Percentiles rank a stretch among this genome's conserved stretches.
phyloP scores from a whole-genome alignment of 768 basidiomycete genomes.

The Rhodotorula diobovata region DNA sequence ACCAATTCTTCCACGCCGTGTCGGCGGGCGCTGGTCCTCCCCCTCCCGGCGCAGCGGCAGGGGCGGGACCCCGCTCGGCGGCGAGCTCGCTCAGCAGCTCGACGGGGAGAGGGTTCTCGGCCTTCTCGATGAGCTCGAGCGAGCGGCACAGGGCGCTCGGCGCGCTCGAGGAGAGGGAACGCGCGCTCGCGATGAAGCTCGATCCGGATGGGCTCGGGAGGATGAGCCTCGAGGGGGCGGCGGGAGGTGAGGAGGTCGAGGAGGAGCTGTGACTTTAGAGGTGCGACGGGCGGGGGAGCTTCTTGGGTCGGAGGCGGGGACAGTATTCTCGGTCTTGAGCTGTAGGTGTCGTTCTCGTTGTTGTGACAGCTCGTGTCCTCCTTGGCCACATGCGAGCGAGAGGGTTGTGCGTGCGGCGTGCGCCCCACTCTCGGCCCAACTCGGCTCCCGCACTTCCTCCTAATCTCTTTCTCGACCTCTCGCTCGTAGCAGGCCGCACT shows the following conservation, averaged over 20 bases:
- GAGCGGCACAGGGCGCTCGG: constrained; percentile 9
- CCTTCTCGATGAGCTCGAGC: not conserved
- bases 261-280: constrained; percentile 1
- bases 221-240: constrained; percentile 10
- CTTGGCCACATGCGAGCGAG: too few relatives aligned
- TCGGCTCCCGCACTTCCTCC: not conserved
- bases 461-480: not conserved
- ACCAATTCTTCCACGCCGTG: constrained; percentile 15
- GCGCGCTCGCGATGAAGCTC: not conserved
- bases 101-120: not conserved
- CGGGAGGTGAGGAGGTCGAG: not conserved
- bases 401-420: not conserved
- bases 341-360: not conserved
- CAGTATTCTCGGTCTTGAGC: too few relatives aligned
- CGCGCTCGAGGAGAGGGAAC: not conserved
- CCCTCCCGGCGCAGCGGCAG: not conserved
- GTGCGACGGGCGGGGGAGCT: too few relatives aligned
- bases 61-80: constrained; percentile 1
- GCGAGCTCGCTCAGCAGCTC: constrained; percentile 10
- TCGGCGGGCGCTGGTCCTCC: not conserved
- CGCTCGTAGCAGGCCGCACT: too few relatives aligned
- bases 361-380: not conserved
- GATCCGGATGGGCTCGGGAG: constrained; percentile 12
- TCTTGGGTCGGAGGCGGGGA: too few relatives aligned
- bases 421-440: not conserved